phyloP scores from a whole-genome alignment of 257 asterid species.

The Euphrasia confusa region DNA sequence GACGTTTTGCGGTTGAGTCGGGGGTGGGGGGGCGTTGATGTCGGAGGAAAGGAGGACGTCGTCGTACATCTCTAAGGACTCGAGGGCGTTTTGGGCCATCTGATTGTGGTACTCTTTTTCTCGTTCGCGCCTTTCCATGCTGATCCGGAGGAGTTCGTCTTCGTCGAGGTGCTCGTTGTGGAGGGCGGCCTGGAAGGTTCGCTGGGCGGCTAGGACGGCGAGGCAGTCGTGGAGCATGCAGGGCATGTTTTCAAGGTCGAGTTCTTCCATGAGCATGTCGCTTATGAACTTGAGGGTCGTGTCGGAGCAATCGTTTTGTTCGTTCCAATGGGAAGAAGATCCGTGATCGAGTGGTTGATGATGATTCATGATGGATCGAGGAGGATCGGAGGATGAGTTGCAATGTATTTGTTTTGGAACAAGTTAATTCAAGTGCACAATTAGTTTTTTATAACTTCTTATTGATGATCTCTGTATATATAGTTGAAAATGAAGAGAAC shows the following conservation, averaged over 20 bases:
- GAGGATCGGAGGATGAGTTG: not conserved
- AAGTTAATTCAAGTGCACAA: too few species aligned
- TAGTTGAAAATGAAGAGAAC: too few species aligned
- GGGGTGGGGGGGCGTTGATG: not conserved
- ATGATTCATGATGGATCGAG: not conserved
- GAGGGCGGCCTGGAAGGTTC: conserved; percentile 57
- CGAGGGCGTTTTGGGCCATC: conserved; percentile 26
- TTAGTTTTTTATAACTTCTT: too few species aligned
- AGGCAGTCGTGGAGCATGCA: conserved; percentile 67
- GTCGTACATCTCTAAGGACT: conserved; percentile 43
- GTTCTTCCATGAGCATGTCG: conserved; percentile 74
- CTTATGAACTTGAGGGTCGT: conserved; percentile 47
- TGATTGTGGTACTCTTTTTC: conserved; percentile 29
- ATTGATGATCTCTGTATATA: too few species aligned
- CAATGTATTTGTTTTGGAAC: too few species aligned
- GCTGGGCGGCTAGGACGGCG: conserved; percentile 78
- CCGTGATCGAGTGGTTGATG: too few species aligned
- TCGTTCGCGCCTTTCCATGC: not conserved
- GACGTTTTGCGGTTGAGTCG: too few species aligned
- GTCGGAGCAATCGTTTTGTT: conserved; percentile 40
- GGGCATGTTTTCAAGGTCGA: conserved; percentile 52
- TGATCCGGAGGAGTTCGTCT: too few species aligned
- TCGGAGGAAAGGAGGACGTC: conserved; percentile 38
- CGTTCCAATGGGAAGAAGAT: conserved; percentile 9
- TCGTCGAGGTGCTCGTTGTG: too few species aligned